Conservation (phyloP, 2,329 filamentous ascomycete species). For the Apiospora sp. region DNA sequence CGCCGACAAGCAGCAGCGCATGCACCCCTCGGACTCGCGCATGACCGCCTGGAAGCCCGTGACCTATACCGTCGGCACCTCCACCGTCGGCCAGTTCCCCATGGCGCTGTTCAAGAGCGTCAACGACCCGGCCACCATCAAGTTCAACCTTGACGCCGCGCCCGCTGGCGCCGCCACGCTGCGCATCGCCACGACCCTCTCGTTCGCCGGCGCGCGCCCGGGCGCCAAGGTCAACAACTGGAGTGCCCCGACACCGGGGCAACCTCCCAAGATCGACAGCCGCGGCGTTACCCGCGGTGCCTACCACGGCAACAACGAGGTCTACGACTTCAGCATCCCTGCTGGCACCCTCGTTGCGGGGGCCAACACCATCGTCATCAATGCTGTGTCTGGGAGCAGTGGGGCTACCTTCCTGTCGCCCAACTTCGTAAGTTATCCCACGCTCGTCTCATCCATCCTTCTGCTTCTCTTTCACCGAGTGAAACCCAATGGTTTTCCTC, state of each 20-base stretch:
- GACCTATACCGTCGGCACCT: conserved; percentile 69
- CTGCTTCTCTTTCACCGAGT: not conserved
- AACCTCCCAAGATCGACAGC: conserved; percentile 69
- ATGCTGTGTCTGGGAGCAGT: conserved; percentile 64
- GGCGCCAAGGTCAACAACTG: conserved; percentile 64
- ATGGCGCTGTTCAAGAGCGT: conserved; percentile 71
- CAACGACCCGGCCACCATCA: conserved; percentile 68
- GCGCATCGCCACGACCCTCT: conserved; percentile 70
- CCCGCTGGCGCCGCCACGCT: conserved; percentile 65
- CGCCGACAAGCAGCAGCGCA: conserved; percentile 70
- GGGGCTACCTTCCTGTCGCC: conserved; percentile 64
- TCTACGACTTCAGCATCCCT: conserved; percentile 69
- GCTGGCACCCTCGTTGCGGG: conserved; percentile 66
- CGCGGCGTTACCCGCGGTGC: conserved; percentile 71
- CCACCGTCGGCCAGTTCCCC: conserved; percentile 61
- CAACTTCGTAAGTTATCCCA: conserved; percentile 54
- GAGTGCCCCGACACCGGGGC: conserved; percentile 54
- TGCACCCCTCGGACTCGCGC: conserved; percentile 72
- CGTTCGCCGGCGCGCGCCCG: conserved; percentile 67
- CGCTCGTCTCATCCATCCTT: not conserved
- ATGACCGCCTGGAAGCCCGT: conserved; percentile 68
- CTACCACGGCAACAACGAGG: conserved; percentile 69
- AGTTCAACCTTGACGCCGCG: conserved; percentile 61
- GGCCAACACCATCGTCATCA: conserved; percentile 69
- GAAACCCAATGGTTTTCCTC: not conserved